Conservation (phyloP, 306 rosid genomes). For the Fragaria vesca region DNA sequence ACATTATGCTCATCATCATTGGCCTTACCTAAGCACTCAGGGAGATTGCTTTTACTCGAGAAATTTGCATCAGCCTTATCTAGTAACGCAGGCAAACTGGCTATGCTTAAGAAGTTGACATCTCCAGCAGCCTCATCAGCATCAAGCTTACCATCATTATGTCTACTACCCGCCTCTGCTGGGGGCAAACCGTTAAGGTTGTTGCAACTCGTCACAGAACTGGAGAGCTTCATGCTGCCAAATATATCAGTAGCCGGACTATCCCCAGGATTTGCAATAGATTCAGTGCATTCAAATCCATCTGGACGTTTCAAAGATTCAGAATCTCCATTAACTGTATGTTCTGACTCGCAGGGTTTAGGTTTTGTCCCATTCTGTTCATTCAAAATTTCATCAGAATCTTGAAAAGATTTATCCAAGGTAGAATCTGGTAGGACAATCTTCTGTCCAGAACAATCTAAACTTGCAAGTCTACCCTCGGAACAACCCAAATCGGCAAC, state of each 20-base stretch:
- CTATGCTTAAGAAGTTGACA: conserved; percentile 17
- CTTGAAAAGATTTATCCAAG: conserved; percentile 27
- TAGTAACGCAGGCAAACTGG: not conserved
- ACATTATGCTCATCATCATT: conserved; percentile 24
- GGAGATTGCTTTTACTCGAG: not conserved
- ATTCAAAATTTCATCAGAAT: conserved; percentile 28
- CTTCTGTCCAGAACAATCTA: conserved; percentile 36
- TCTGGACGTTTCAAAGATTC: conserved; percentile 29
- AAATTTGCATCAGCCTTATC: conserved; percentile 1
- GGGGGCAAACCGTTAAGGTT: conserved; percentile 21
- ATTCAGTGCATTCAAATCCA: conserved; percentile 27
- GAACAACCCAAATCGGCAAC: conserved; percentile 35
- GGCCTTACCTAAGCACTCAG: conserved; percentile 7
- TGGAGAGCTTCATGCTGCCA: conserved; percentile 27
- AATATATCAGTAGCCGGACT: conserved; percentile 26
- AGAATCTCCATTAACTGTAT: conserved; percentile 27
- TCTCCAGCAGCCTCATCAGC: conserved; percentile 24
- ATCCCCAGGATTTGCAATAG: conserved; percentile 29
- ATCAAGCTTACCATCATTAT: conserved; percentile 29
- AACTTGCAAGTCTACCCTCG: conserved; percentile 31
- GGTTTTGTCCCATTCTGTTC: conserved; percentile 39
- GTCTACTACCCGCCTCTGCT: conserved; percentile 24
- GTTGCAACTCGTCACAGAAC: conserved; percentile 26
- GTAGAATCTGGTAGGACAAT: conserved; percentile 19
- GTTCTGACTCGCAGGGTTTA: conserved; percentile 25